Evolutionary conservation across 73 alveolate species (phyloP).

Genomic region (Paramecium caudatum): DNA sequence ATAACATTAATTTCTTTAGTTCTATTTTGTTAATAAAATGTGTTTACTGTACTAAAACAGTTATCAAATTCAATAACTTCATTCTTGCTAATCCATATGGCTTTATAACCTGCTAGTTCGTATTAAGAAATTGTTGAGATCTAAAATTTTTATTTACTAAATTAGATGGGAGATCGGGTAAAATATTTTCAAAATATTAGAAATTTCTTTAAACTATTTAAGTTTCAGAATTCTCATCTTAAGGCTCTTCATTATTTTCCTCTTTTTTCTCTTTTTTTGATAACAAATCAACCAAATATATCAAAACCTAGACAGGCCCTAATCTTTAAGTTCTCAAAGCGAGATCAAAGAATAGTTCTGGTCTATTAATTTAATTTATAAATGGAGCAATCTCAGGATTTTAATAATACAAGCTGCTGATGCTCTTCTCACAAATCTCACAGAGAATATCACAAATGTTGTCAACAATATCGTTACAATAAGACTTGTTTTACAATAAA

Average conservation of each 20-base stretch:
- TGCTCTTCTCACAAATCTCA: conserved; percentile 13
- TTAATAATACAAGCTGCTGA: conserved; percentile 31
- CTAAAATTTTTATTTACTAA: not conserved
- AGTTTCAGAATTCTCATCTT: too few species aligned
- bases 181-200: not conserved
- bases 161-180: conserved; percentile 9
- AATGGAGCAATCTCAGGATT: conserved; percentile 64
- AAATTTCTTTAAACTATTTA: conserved; percentile 8
- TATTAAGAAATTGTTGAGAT: not conserved
- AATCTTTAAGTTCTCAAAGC: conserved; percentile 25
- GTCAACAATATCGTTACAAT: conserved; percentile 42
- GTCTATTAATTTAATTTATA: conserved; percentile 40
- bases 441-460: conserved; percentile 20
- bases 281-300: conserved; percentile 31
- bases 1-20: not conserved
- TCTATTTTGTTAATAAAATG: not conserved
- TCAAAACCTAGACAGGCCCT: not conserved
- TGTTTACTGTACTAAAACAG: not conserved
- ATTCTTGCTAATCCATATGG: conserved; percentile 58
- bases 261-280: conserved; percentile 51
- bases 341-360: conserved; percentile 27
- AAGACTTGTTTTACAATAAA: conserved; percentile 13
- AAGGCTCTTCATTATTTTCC: conserved; percentile 40
- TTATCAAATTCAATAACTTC: not conserved
- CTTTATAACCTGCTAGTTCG: not conserved